A percentile compares a stretch with the other conserved stretches of the same genome.
Conservation (phyloP, 2,329 filamentous ascomycete species). For the Pseudogymnoascus sp. region DNA sequence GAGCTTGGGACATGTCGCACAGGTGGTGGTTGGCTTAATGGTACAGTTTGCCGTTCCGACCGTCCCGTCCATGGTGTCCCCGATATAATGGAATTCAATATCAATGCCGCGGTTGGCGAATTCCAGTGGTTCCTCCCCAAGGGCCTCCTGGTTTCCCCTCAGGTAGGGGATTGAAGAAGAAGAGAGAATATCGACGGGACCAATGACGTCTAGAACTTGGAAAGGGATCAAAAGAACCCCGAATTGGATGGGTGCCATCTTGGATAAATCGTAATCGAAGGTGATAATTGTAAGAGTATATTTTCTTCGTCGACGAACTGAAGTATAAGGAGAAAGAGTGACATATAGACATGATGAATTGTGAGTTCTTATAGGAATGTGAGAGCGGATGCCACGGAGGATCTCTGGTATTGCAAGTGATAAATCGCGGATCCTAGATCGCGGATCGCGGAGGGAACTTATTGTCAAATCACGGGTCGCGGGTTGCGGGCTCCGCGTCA, state of each 20-base stretch:
- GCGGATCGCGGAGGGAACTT: background rate
- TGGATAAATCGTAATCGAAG: background rate
- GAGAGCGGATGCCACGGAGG: background rate
- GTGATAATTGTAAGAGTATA: background rate
- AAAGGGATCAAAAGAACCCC: slow-evolving; percentile 23
- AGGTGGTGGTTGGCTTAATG: slow-evolving; percentile 27
- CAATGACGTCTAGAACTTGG: slow-evolving; percentile 22
- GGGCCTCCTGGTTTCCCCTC: background rate
- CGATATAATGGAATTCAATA: slow-evolving; percentile 31
- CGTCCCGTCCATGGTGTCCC: slow-evolving; percentile 27
- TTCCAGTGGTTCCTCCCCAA: background rate
- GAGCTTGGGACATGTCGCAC: slow-evolving; percentile 32
- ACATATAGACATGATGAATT: background rate
- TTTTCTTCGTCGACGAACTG: background rate
- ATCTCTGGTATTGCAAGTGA: background rate
- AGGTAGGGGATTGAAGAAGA: background rate
- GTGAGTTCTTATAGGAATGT: background rate
- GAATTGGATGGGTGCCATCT: slow-evolving; percentile 23
- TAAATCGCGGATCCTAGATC: background rate
- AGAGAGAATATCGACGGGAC: slow-evolving; percentile 23
- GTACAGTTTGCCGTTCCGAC: slow-evolving; percentile 16
- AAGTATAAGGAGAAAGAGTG: background rate
- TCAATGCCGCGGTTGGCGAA: slow-evolving; percentile 22
- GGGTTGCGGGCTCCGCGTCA: background rate
- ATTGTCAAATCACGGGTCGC: background rate